Base-by-base conservation (phyloP, 2,329 filamentous ascomycete genomes). In the Cercospora sojina region DNA sequence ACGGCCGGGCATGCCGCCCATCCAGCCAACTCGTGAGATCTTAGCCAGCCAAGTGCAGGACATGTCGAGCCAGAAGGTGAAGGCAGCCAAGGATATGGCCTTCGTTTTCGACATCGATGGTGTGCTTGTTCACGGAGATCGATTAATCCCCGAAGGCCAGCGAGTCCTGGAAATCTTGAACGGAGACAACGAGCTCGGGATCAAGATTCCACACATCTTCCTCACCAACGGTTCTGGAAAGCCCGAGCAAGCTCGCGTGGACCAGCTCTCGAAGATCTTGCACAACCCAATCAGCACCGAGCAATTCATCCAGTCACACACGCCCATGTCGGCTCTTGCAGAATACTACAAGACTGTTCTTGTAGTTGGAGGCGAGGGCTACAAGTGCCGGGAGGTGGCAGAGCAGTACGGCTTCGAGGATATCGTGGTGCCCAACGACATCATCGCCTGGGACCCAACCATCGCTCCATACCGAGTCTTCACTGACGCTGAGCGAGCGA, bases 91-190 rank as follows among this genome's bases (percentile, higher is more conserved):
- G 84, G 88, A 92, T 81, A 91, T 92, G 89, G 88, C 89, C 6
- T 93, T 93, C 71, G 90, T 89, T 74, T 93, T 93, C 75, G 91
- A 93, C 77, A 89, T 89, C 69, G 87, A 92, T 73, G 90, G 90
- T 81, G 90, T 92, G 66, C 83, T 92, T 25, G 89, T 91, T 64
- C 89, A 91, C 79, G 89, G 89, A 74, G 88, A 90, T 79, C 83
- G 88, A 65, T 80, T 90, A 66, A 91, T 91, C 69, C 87, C 88
- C 49, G 85, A 91, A 79, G 89, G 87, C 67, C 82, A 85, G 74
- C 84, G 86, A 65, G 87, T 86, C 13, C 85, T 91, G 43, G 86
- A 89, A 77, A 90, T 91, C 77, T 82, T 91, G 59, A 91, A 91
- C 78, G 89, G 89, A 57, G 88, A 91, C 79, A 91, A 91, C 79